A percentile compares a stretch with the other conserved stretches of the same genome.
Evolutionary conservation across 805 yeast genomes (phyloP).

Genomic region (Yueomyces sp.): DNA sequence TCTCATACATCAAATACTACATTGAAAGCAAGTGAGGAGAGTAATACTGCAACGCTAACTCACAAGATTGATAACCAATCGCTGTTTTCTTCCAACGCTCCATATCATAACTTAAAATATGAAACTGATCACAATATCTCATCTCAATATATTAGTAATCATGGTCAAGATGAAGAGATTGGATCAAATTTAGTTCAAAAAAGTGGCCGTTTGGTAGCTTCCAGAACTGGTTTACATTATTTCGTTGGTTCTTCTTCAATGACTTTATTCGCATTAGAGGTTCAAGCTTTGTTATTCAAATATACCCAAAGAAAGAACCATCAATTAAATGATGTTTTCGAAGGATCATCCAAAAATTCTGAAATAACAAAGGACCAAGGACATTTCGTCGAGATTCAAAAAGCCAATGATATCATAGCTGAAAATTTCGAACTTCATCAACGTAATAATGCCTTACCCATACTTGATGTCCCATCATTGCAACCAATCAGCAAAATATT

Average conservation of each 20-base stretch:
- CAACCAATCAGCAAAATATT: background rate
- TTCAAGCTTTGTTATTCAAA: conserved; percentile 47
- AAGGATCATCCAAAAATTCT: background rate
- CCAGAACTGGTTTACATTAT: conserved; percentile 61
- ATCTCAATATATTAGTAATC: background rate
- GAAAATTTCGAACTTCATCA: background rate
- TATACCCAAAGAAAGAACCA: conserved; percentile 10
- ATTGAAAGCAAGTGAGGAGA: background rate
- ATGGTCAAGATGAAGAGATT: conserved; percentile 30
- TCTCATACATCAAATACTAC: background rate
- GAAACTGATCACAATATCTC: too few species aligned
- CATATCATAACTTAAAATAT: background rate
- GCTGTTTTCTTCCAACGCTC: too few species aligned
- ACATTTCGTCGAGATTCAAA: too few species aligned
- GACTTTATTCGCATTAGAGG: conserved; percentile 70
- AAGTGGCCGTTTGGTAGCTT: conserved; percentile 57
- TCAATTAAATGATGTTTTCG: background rate
- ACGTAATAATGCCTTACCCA: background rate
- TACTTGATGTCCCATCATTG: background rate
- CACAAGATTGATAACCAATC: too few species aligned
- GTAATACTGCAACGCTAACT: background rate
- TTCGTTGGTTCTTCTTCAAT: conserved; percentile 75
- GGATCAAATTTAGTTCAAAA: conserved; percentile 61
- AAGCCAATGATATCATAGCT: background rate
- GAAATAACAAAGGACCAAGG: background rate